Percentiles rank a stretch among this genome's conserved stretches.
Conservation (phyloP, 2,329 filamentous ascomycete genomes). For the Beauveria scarabaeidicola region DNA sequence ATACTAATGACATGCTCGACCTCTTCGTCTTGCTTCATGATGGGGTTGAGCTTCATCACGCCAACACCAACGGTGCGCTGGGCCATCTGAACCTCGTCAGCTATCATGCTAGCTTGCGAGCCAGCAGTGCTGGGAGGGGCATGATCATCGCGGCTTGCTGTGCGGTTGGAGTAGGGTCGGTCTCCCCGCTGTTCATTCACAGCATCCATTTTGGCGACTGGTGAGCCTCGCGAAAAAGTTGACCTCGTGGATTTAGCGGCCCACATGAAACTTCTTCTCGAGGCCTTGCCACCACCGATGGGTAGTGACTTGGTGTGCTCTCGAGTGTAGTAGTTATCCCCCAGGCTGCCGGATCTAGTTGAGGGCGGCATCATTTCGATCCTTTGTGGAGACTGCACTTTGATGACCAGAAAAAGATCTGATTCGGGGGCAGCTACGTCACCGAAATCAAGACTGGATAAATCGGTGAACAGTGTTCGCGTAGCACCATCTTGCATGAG, state of each 20-base stretch:
- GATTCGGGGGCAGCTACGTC: constrained; percentile 54
- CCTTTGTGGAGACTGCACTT: constrained; percentile 56
- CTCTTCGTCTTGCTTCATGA: constrained; percentile 65
- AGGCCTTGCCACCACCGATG: constrained; percentile 42
- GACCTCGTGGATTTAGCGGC: constrained; percentile 49
- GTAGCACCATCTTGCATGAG: constrained; percentile 58
- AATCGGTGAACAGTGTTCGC: constrained; percentile 79
- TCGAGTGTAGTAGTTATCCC: constrained; percentile 32
- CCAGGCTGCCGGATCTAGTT: constrained; percentile 42
- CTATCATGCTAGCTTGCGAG: constrained; percentile 29
- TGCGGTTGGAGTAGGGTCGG: constrained; percentile 26
- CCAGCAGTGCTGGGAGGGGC: constrained; percentile 47
- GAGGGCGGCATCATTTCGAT: constrained; percentile 36
- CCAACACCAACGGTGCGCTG: constrained; percentile 66
- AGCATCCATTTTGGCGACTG: constrained; percentile 43
- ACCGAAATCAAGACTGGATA: constrained; percentile 67
- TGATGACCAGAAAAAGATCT: constrained; percentile 76
- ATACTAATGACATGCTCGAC: constrained; percentile 68
- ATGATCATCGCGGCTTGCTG: constrained; percentile 31
- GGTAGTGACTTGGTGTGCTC: constrained; percentile 41
- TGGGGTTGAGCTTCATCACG: constrained; percentile 63
- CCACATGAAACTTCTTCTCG: constrained; percentile 63
- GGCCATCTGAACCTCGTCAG: constrained; percentile 21
- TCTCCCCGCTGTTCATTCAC: constrained; percentile 44
- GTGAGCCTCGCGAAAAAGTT: constrained; percentile 43